Conservation (phyloP, 2,329 filamentous ascomycete species). For the Xylaria sp. region DNA sequence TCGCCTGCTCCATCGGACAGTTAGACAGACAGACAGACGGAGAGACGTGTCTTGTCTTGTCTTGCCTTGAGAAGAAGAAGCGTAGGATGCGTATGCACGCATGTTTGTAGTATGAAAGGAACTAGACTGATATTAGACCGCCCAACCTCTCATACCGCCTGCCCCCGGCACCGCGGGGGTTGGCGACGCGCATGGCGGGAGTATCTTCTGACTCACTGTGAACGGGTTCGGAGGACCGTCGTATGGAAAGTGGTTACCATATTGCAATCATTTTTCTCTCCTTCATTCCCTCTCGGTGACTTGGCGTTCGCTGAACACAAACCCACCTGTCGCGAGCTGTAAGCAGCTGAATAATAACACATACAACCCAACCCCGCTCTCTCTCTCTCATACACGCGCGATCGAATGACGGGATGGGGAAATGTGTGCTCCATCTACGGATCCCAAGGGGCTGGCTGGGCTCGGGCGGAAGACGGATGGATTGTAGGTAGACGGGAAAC, state of each 20-base stretch:
- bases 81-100: too few relatives aligned
- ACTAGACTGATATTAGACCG: too few relatives aligned
- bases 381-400: conserved; percentile 1
- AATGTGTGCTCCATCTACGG: conserved; percentile 6
- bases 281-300: conserved; percentile 7
- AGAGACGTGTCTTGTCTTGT: conserved; percentile 8
- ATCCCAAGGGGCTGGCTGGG: conserved; percentile 7
- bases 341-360: conserved; percentile 11
- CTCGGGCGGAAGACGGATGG: too few relatives aligned
- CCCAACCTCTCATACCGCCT: too few relatives aligned
- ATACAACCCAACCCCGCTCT: background rate
- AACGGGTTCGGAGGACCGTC: background rate
- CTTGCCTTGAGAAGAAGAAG: background rate
- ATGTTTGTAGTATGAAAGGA: too few relatives aligned
- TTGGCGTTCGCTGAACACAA: conserved; percentile 15
- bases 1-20: conserved; percentile 3
- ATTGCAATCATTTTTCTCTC: conserved; percentile 1
- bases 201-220: too few relatives aligned
- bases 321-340: conserved; percentile 7
- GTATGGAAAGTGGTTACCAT: background rate
- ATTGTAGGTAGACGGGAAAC: too few relatives aligned
- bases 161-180: too few relatives aligned
- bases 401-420: conserved; percentile 17
- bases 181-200: too few relatives aligned
- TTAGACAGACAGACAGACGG: background rate